Conservation (phyloP, 2,329 filamentous ascomycete genomes). For the Fusarium palustre region DNA sequence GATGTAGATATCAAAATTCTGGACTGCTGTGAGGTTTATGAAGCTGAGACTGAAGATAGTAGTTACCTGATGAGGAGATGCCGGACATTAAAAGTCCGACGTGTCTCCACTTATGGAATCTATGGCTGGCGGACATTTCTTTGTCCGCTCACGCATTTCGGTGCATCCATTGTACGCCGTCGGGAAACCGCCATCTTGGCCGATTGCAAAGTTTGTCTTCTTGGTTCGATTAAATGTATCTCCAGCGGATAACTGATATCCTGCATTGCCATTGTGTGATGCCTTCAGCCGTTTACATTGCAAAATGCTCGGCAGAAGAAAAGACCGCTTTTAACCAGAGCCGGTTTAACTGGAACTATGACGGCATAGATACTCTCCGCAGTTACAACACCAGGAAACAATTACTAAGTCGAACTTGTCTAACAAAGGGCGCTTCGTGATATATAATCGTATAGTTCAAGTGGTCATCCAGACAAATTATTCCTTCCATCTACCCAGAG, state of each 20-base stretch:
- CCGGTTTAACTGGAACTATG: not conserved
- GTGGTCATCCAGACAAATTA: accelerated
- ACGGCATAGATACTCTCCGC: slow-evolving; percentile 20
- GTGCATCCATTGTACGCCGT: not conserved
- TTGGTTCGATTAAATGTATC: not conserved
- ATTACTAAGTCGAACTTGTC: slow-evolving; percentile 13
- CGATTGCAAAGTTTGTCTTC: too few relatives aligned
- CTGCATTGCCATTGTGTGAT: not conserved
- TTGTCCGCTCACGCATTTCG: slow-evolving; percentile 10
- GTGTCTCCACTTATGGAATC: not conserved
- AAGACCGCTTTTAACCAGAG: not conserved
- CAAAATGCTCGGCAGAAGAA: not conserved
- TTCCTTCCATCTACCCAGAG: accelerated
- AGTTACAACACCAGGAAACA: slow-evolving; percentile 7
- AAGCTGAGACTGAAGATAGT: not conserved
- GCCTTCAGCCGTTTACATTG: not conserved
- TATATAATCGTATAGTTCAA: not conserved
- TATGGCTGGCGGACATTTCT: slow-evolving; percentile 1
- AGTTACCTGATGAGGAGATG: not conserved
- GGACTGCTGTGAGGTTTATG: not conserved
- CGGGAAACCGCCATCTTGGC: not conserved
- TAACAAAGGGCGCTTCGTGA: slow-evolving; percentile 14
- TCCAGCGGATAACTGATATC: accelerated
- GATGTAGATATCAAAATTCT: not conserved
- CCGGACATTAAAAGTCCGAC: not conserved